Base-by-base conservation (phyloP, 495 filamentous ascomycete genomes). In the Penicillium tannophilum region DNA sequence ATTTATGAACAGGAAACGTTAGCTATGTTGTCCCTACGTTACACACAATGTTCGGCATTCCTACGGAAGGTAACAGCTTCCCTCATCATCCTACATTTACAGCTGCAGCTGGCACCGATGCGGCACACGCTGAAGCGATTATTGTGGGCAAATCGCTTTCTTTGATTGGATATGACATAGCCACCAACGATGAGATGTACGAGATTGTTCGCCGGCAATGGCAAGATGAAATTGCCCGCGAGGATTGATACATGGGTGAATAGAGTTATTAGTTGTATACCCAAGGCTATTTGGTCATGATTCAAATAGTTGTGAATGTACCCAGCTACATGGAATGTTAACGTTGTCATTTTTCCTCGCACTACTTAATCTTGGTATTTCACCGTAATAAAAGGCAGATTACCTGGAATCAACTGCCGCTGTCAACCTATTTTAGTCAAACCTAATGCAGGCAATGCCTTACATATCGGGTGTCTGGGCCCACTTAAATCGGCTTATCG, bases 1-100 rank as follows among this genome's bases (percentile, higher is more conserved):
- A 9, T 3, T 7, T 28, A 23, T 36, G 7, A 20, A 48, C 45
- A 79, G 87, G 86, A 0, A 81, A 90, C 63, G 77, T 90, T 58
- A 86, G 83, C 64, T 82, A 88, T 62, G 77, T 80, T 1, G 78
- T 87, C 61, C 88, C 87, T 20, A 86, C 82, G 35, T 61, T 91
- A 17, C 84, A 78, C 58, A 74, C 79, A 2, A 80, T 82, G 43
- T 88, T 89, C 59, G 72, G 71, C 5, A 88, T 91, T 48, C 70
- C 69, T 0, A 61, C 65, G 12, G 70, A 76, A 3, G 64, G 74
- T 14, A 77, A 75, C 0, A 73, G 70, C 3, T 80, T 77, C n/a
- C 82, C 78, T 12, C 87, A 90, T 64, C 86, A 78, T 61, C 82
- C 84, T 0, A 78, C 78, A 3, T 90, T 88, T 72, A 79, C 82